phyloP scores from a whole-genome alignment of 345 rosid species.

The Limnanthes douglasii region DNA sequence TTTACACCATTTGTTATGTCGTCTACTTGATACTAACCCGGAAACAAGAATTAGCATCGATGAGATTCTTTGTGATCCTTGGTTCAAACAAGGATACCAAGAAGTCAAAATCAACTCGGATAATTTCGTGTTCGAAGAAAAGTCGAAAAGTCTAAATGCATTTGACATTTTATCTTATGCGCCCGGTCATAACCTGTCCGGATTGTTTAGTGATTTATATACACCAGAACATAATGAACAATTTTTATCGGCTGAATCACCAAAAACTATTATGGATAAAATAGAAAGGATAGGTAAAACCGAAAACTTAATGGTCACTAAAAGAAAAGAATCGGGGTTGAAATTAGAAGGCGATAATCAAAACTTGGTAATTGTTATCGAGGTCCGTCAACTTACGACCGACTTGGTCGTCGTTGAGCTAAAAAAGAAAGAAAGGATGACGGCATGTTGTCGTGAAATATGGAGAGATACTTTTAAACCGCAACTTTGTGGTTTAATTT shows the following conservation, averaged over 20 bases:
- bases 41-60: conserved; percentile 48
- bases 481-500: no score
- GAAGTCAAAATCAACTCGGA: conserved; percentile 17
- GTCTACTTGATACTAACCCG: conserved; percentile 45
- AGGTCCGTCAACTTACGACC: conserved; percentile 30
- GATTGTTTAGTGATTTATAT: conserved; percentile 28
- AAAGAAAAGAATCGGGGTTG: conserved; percentile 22
- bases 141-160: conserved; percentile 31
- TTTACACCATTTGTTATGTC: conserved; percentile 21
- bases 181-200: conserved; percentile 33
- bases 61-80: conserved; percentile 40
- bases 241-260: conserved; percentile 29
- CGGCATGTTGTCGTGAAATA: no score
- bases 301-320: conserved; percentile 16
- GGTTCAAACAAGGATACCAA: conserved; percentile 39
- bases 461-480: no score
- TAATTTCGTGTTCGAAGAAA: conserved; percentile 25
- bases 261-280: conserved; percentile 24
- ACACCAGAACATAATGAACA: conserved; percentile 21
- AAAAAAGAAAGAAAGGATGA: conserved; percentile 21
- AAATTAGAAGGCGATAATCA: conserved; percentile 43
- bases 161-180: conserved; percentile 56
- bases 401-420: conserved; percentile 43
- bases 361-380: conserved; percentile 20
- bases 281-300: conserved; percentile 20